Conservation (phyloP, 257 asterid species). For the Striga asiatica region DNA sequence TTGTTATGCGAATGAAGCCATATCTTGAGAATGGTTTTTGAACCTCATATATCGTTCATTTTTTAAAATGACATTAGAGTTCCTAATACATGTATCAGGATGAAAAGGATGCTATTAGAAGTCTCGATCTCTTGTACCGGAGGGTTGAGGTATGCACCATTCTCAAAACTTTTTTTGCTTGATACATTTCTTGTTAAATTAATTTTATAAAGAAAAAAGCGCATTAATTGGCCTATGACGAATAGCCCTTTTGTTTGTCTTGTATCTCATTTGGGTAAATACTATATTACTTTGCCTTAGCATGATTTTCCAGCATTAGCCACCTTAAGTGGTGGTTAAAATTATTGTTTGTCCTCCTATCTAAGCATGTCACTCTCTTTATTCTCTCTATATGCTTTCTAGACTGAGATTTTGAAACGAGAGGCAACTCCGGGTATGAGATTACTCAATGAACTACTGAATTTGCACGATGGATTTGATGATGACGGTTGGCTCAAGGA, state of each 20-base stretch:
- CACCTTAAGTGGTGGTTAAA: no score
- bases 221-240: no score
- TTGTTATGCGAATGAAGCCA: no score
- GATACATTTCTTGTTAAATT: neutral
- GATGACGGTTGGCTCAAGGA: conserved; percentile 81
- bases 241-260: no score
- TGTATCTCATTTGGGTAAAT: no score
- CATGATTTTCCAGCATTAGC: no score
- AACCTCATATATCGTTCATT: neutral
- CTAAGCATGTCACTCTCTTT: neutral
- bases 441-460: conserved; percentile 72
- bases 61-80: neutral
- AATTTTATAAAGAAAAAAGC: no score
- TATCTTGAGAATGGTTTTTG: no score
- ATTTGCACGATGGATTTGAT: conserved; percentile 81
- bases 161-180: conserved; percentile 2
- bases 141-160: conserved; percentile 70
- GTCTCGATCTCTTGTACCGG: conserved; percentile 93
- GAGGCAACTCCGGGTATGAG: conserved; percentile 94
- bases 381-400: conserved; percentile 14
- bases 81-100: conserved; percentile 36
- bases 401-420: conserved; percentile 82
- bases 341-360: neutral
- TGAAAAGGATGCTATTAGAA: conserved; percentile 88
- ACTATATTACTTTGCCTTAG: no score